Evolutionary conservation across 73 alveolate species (phyloP).

Genomic region (Blepharisma japonicum): DNA sequence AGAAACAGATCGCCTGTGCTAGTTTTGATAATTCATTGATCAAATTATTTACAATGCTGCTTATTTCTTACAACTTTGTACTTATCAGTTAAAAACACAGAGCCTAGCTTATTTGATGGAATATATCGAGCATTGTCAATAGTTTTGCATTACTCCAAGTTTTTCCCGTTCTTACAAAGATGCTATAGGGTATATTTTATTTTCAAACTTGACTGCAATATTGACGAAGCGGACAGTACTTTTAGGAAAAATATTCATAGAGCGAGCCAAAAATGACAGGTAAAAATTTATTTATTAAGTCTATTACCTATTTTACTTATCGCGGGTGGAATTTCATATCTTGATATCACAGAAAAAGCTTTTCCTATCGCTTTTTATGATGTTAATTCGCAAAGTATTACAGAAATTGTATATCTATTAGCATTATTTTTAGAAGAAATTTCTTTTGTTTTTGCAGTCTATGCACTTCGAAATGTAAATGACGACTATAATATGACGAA

Average conservation of each 20-base stretch:
- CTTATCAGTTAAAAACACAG: background rate
- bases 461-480: background rate
- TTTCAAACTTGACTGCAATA: background rate
- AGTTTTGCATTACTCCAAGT: background rate
- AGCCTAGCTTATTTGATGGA: background rate
- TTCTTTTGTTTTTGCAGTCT: background rate
- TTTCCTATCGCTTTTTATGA: constrained; percentile 17
- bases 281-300: constrained; percentile 1
- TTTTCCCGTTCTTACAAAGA: background rate
- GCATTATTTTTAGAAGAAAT: background rate
- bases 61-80: background rate
- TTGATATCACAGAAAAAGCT: background rate
- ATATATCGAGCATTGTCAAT: background rate
- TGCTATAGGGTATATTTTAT: constrained; percentile 28
- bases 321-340: background rate
- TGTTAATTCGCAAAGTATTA: background rate
- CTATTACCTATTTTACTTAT: constrained; percentile 7
- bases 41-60: background rate
- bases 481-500: constrained; percentile 16
- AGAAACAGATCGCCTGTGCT: constrained; percentile 30
- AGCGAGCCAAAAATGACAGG: constrained; percentile 22
- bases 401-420: background rate
- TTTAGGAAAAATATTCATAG: constrained; percentile 13
- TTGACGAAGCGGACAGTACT: constrained; percentile 14
- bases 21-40: background rate